Evolutionary conservation across 208 protist genomes (phyloP), one percentile per base, ranked within the genome.

Genomic region (Porcisia hertigi): DNA sequence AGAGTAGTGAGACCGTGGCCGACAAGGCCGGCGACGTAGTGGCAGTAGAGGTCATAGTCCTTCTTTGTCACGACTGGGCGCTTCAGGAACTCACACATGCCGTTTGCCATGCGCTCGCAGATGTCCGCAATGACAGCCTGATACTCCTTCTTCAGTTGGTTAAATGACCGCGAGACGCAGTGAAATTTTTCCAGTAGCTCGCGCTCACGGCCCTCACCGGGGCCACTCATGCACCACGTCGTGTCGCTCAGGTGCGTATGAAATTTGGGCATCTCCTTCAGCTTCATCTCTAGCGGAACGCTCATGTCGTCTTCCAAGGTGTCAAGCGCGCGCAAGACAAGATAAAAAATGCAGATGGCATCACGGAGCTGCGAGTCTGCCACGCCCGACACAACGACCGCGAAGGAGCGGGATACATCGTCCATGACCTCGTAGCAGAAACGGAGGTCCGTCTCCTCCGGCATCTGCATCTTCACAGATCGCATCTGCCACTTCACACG

Each of bases 21-120:
- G 18, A 99, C 98, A 23, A 99, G 88, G 55, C 98, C 98, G 52
- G 98, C 98, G 20, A 99, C 98, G 80, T 99, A 99, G 86, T 99
- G 95, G 87, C 98, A 99, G 88, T 99, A 99, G 18, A 96, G 72
- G 81, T 99, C 85, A 80, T 98, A 99, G 69, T 98, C 97, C 14
- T 72, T 82, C 47, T 88, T 70, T 7, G 93, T 97, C 23, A 91
- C 85, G 3, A 99, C 96, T 9, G 76, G 64, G n/a, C 88, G 90
- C 70, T 90, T 77, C 41, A 95, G 82, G 73, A 96, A 98, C 47
- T 97, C 82, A 63, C 92, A 94, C 98, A 99, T 99, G 69, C 98
- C 97, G 30, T 90, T 80, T 6, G 92, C 97, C 97, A 99, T 99
- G 20, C 84, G 75, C 55, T 85, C 80, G 54, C 94, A 98, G 74